A percentile compares a stretch with the other conserved stretches of the same genome.
These are phyloP conservation scores for Syncephalastrum racemosum DNA, from an alignment of 371 early-diverging fungal species.

Conservation along the genomic window DNA sequence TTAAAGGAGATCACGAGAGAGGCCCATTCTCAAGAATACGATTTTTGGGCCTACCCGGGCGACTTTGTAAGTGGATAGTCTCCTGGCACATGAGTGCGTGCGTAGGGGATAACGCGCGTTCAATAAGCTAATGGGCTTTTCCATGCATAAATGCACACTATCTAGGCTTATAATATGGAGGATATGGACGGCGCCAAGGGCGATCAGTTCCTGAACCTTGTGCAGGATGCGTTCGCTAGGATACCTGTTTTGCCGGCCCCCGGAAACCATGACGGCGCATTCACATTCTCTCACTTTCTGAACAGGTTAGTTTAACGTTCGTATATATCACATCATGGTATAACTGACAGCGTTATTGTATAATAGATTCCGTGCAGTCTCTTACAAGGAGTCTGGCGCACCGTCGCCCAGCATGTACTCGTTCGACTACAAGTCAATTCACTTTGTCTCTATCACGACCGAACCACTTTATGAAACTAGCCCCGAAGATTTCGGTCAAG, in stretches of 20 bases:
- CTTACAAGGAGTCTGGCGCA: slow-evolving; percentile 19
- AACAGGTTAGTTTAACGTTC: not conserved
- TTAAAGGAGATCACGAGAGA: slow-evolving; percentile 11
- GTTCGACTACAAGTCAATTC: slow-evolving; percentile 22
- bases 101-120: not conserved
- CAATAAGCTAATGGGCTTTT: not conserved
- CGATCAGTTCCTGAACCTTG: slow-evolving; percentile 26
- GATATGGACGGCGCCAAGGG: slow-evolving; percentile 25
- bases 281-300: slow-evolving; percentile 21
- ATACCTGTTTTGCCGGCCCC: slow-evolving; percentile 18
- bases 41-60: slow-evolving; percentile 35
- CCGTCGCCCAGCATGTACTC: slow-evolving; percentile 18
- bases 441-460: slow-evolving; percentile 19
- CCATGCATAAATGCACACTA: too few relatives aligned
- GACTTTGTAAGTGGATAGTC: slow-evolving; percentile 11
- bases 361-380: slow-evolving; percentile 3
- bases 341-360: not conserved
- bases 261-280: slow-evolving; percentile 23
- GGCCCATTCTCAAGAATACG: slow-evolving; percentile 23
- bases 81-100: too few relatives aligned
- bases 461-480: slow-evolving; percentile 11
- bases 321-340: not conserved
- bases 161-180: slow-evolving; percentile 23
- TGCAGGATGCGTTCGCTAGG: slow-evolving; percentile 18
- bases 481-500: slow-evolving; percentile 7